Conservation (phyloP, 2,329 filamentous ascomycete genomes). For the Didymella sp. region DNA sequence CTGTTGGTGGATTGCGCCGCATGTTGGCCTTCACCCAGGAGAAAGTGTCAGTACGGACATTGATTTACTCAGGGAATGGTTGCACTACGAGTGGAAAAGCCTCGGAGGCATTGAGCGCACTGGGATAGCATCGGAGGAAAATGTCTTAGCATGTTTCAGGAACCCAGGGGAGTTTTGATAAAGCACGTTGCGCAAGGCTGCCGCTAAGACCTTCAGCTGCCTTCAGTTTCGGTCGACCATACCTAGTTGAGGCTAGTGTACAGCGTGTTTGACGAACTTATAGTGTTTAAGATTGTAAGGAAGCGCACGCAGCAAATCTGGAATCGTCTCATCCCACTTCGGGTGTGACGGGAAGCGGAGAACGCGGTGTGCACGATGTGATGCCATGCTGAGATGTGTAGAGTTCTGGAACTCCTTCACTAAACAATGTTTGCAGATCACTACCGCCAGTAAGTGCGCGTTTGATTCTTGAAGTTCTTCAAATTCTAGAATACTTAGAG, state of each 20-base stretch:
- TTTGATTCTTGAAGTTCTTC: neutral
- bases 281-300: constrained; percentile 16
- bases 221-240: neutral
- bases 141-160: constrained; percentile 13
- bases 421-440: neutral
- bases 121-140: constrained; percentile 18
- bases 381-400: neutral
- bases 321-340: constrained; percentile 8
- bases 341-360: neutral
- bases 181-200: constrained; percentile 16
- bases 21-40: constrained; percentile 1
- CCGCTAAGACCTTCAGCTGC: constrained; percentile 7
- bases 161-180: constrained; percentile 1
- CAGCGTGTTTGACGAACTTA: constrained; percentile 7
- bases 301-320: constrained; percentile 2
- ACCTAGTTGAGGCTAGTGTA: neutral
- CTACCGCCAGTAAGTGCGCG: neutral
- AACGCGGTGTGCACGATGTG: constrained; percentile 5
- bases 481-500: neutral
- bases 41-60: constrained; percentile 1
- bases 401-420: neutral
- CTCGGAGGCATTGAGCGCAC: constrained; percentile 3
- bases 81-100: constrained; percentile 15
- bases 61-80: constrained; percentile 7
- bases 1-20: constrained; percentile 5